These are phyloP conservation scores for Mycosphaerella arachidis DNA, from an alignment of 2,329 filamentous ascomycete species.

Conservation along the genomic window DNA sequence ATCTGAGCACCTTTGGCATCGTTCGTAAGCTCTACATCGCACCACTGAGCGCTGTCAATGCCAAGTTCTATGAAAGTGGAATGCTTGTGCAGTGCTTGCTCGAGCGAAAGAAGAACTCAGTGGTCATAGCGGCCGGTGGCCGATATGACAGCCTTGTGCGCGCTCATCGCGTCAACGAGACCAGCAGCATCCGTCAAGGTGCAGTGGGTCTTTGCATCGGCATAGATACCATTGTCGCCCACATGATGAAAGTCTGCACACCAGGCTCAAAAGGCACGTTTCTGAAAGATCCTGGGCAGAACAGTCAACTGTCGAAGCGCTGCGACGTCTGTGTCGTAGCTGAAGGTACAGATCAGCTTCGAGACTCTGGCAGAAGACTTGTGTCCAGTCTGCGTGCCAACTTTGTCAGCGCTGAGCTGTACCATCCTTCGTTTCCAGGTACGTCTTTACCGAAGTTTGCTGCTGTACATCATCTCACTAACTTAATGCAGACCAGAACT, in stretches of 20 bases:
- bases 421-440: slow-evolving; percentile 36
- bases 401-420: slow-evolving; percentile 83
- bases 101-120: slow-evolving; percentile 66
- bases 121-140: slow-evolving; percentile 84
- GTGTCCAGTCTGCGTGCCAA: slow-evolving; percentile 75
- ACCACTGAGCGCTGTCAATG: slow-evolving; percentile 82
- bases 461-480: neutral
- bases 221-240: slow-evolving; percentile 73
- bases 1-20: slow-evolving; percentile 70
- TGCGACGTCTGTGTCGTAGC: slow-evolving; percentile 89
- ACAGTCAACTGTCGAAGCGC: slow-evolving; percentile 20
- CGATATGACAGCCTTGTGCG: slow-evolving; percentile 87
- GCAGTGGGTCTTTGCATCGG: slow-evolving; percentile 90
- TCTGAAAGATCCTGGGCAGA: slow-evolving; percentile 14
- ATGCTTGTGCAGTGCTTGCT: slow-evolving; percentile 87
- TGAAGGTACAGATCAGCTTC: slow-evolving; percentile 65
- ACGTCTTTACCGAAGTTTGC: neutral
- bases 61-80: slow-evolving; percentile 82
- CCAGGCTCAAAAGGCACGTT: slow-evolving; percentile 18
- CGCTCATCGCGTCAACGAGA: slow-evolving; percentile 68
- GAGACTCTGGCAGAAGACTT: slow-evolving; percentile 70
- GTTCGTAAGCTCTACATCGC: slow-evolving; percentile 75
- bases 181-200: slow-evolving; percentile 40
- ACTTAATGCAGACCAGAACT: slow-evolving; percentile 9
- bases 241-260: slow-evolving; percentile 44